phyloP scores from a whole-genome alignment of 192 early-diverging fungal species.

The Obelidium mucronatum region DNA sequence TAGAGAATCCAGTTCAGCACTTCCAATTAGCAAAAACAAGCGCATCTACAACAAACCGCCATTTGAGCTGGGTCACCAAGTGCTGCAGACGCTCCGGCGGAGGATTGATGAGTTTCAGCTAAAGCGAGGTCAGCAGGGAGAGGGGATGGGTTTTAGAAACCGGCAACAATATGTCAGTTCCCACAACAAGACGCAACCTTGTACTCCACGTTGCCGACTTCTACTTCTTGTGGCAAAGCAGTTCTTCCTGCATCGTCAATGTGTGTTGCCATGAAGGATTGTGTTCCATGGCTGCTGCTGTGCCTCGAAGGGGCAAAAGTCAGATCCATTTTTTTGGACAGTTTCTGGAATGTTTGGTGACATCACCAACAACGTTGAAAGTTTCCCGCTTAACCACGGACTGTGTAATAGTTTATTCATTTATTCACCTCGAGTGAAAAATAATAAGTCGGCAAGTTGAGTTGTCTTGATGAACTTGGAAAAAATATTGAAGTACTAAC shows the following conservation, averaged over 20 bases:
- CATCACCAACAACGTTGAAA: too few relatives aligned
- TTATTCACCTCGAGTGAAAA: too few relatives aligned
- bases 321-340: conserved; percentile 24
- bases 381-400: too few relatives aligned
- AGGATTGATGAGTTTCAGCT: conserved; percentile 78
- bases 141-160: neutral
- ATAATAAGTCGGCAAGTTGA: too few relatives aligned
- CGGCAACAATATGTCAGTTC: conserved; percentile 8
- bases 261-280: conserved; percentile 33
- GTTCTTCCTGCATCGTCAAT: conserved; percentile 17
- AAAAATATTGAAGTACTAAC: too few relatives aligned
- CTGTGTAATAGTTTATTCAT: too few relatives aligned
- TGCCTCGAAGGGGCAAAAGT: neutral
- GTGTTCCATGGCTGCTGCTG: neutral
- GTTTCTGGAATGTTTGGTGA: too few relatives aligned
- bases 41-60: conserved; percentile 59
- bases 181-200: conserved; percentile 57
- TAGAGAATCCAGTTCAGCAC: neutral
- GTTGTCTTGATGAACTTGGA: too few relatives aligned
- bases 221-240: conserved; percentile 51
- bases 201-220: conserved; percentile 92
- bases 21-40: neutral
- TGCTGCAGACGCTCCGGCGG: conserved; percentile 78
- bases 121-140: conserved; percentile 12
- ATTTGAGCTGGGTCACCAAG: conserved; percentile 90